A percentile compares a stretch with the other conserved stretches of the same genome.
Conservation (phyloP, 2,329 filamentous ascomycete species). For the Botrytis deweyae region DNA sequence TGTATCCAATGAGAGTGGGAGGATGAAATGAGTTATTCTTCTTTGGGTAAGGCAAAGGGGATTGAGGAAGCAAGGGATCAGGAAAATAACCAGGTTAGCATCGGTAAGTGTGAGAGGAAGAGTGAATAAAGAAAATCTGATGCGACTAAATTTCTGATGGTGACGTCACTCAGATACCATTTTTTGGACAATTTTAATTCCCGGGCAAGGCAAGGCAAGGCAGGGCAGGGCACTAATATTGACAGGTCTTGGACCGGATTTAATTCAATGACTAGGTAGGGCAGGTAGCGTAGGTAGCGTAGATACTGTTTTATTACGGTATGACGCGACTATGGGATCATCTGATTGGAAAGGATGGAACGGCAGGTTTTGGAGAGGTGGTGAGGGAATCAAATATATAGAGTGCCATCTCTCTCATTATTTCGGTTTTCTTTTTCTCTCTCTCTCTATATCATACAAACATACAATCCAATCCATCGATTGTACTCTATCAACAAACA, state of each 20-base stretch:
- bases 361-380: neutral
- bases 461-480: neutral
- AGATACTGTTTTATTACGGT: neutral
- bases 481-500: neutral
- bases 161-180: conserved; percentile 1
- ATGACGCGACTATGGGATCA: conserved; percentile 10
- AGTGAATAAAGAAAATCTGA: conserved; percentile 5
- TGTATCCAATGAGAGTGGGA: neutral
- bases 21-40: neutral
- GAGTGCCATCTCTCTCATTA: neutral
- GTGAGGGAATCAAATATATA: conserved; percentile 2
- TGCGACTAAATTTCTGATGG: neutral
- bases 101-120: neutral
- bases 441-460: conserved; percentile 12
- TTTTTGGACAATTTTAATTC: neutral
- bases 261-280: neutral
- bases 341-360: neutral
- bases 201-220: neutral
- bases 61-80: neutral
- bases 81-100: neutral
- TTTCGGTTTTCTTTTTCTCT: neutral
- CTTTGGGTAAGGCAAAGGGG: neutral
- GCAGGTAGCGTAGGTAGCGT: neutral
- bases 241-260: neutral
- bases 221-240: neutral